A percentile compares a stretch with the other conserved stretches of the same genome.
Evolutionary conservation across 257 asterid species (phyloP).

Genomic region (Asclepias syriaca): DNA sequence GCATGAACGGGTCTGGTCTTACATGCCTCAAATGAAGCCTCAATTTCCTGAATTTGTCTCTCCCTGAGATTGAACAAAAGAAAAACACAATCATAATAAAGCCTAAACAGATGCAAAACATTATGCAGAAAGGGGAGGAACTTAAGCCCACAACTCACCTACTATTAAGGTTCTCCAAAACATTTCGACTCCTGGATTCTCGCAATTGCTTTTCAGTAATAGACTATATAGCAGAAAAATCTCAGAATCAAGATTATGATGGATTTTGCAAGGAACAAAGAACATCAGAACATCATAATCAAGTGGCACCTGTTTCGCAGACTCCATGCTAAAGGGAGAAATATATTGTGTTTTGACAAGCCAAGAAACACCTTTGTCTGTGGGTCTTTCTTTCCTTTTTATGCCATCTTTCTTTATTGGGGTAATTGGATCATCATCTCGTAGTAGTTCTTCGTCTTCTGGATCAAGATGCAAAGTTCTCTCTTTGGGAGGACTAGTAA

Average conservation of each 20-base stretch:
- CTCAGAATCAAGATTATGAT: conserved; percentile 7
- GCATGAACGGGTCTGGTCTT: conserved; percentile 79
- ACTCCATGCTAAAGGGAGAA: conserved; percentile 83
- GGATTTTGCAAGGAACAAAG: conserved; percentile 7
- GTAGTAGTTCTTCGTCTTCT: conserved; percentile 85
- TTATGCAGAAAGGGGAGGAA: conserved; percentile 6
- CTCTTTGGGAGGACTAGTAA: conserved; percentile 79
- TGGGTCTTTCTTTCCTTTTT: conserved; percentile 88
- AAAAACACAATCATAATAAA: conserved; percentile 2
- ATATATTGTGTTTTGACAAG: conserved; percentile 94
- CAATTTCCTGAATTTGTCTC: conserved; percentile 65
- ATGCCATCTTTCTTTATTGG: conserved; percentile 85
- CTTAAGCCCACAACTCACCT: conserved; percentile 46
- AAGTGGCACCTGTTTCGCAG: conserved; percentile 70
- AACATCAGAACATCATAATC: conserved; percentile 12
- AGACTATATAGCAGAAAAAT: conserved; percentile 46
- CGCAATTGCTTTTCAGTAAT: conserved; percentile 86
- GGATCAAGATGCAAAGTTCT: conserved; percentile 66
- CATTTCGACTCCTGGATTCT: conserved; percentile 58
- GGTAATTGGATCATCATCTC: conserved; percentile 82
- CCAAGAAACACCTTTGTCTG: conserved; percentile 97
- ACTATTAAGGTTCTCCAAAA: conserved; percentile 76
- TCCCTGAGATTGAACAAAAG: conserved; percentile 40
- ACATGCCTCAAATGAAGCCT: conserved; percentile 78
- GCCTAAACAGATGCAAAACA: background rate